phyloP scores from a whole-genome alignment of 306 rosid species.

The Cucurbita moschata region DNA sequence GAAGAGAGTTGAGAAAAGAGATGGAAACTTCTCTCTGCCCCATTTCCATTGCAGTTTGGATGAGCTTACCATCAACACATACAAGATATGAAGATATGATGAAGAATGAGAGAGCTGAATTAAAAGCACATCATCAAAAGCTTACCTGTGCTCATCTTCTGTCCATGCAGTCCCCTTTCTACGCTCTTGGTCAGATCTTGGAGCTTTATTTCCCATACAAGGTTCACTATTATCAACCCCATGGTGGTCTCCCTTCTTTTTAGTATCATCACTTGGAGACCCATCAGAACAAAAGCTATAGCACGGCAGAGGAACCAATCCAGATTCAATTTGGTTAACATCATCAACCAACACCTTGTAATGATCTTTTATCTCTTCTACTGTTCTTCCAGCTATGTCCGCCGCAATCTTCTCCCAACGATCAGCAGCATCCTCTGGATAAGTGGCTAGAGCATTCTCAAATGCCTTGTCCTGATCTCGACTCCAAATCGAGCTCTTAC shows the following conservation, averaged over 20 bases:
- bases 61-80: neutral
- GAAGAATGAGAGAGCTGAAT: neutral
- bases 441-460: conserved; percentile 69
- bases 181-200: conserved; percentile 86
- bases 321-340: conserved; percentile 67
- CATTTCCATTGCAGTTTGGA: neutral
- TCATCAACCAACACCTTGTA: conserved; percentile 71
- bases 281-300: conserved; percentile 65
- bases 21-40: neutral
- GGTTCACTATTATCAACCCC: conserved; percentile 42
- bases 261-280: conserved; percentile 43
- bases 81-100: neutral
- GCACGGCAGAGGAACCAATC: conserved; percentile 61
- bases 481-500: conserved; percentile 65
- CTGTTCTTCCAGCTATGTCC: conserved; percentile 62
- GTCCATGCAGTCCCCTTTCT: conserved; percentile 99
- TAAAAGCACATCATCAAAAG: conserved; percentile 6
- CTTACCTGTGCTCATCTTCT: conserved; percentile 92
- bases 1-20: neutral
- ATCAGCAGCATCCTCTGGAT: conserved; percentile 58
- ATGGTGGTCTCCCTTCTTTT: conserved; percentile 42
- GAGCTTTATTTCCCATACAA: conserved; percentile 55
- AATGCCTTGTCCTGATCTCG: conserved; percentile 82
- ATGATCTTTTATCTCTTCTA: conserved; percentile 63
- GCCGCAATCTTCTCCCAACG: conserved; percentile 81